phyloP scores from a whole-genome alignment of 352 stramenopile species.

The Phytopythium kandeliae region DNA sequence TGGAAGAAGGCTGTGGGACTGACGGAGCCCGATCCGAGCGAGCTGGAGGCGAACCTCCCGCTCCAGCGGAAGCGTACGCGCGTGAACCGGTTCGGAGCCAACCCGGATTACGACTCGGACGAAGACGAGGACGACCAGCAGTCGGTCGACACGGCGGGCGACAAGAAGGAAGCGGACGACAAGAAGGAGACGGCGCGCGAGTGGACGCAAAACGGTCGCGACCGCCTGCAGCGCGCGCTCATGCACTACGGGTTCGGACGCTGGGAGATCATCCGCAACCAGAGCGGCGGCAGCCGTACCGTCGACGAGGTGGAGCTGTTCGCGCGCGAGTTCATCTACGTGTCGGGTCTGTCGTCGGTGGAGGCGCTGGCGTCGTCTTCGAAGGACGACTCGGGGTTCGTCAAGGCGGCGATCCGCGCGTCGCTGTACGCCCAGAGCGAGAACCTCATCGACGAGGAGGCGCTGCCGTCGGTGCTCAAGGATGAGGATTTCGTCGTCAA shows the following conservation, averaged over 20 bases:
- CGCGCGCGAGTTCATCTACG: conserved; percentile 83
- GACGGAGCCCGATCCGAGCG: conserved; percentile 57
- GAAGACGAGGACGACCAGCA: conserved; percentile 34
- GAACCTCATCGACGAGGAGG: conserved; percentile 68
- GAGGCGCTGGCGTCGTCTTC: conserved; percentile 43
- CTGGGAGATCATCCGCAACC: conserved; percentile 86
- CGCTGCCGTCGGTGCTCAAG: conserved; percentile 68
- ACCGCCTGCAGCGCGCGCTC: conserved; percentile 75
- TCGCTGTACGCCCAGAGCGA: conserved; percentile 58
- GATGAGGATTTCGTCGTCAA: conserved; percentile 87
- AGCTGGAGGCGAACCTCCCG: conserved; percentile 54
- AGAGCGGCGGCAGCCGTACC: conserved; percentile 81
- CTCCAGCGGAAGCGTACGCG: conserved; percentile 84
- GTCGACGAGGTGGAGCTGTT: conserved; percentile 82
- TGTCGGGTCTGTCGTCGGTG: conserved; percentile 63
- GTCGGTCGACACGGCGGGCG: conserved; percentile 35
- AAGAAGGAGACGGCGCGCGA: conserved; percentile 62
- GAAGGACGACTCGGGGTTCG: conserved; percentile 78
- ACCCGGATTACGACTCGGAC: conserved; percentile 51
- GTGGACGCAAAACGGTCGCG: conserved; percentile 83
- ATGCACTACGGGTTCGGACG: conserved; percentile 87
- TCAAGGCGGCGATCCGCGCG: conserved; percentile 75
- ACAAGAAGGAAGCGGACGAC: conserved; percentile 33
- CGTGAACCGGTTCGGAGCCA: conserved; percentile 73
- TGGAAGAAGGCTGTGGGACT: conserved; percentile 98